A percentile compares a stretch with the other conserved stretches of the same genome.
Evolutionary conservation across 2,329 filamentous ascomycete species (phyloP).

Genomic region (Cladosporium cucumerinum): DNA sequence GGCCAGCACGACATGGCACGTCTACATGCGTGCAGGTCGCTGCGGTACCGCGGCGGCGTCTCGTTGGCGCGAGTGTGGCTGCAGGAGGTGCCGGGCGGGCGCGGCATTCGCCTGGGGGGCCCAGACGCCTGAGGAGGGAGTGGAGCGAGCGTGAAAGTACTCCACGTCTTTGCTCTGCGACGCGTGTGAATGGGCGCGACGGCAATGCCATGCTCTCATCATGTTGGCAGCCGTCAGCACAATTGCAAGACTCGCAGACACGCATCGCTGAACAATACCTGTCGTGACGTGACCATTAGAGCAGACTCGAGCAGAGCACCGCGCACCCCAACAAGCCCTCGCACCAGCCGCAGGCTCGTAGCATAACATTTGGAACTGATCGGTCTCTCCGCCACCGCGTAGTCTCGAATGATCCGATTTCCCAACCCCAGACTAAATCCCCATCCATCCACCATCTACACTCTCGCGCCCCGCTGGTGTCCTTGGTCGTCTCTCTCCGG

Average conservation of each 20-base stretch:
- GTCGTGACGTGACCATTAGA: neutral
- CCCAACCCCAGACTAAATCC: slow-evolving; percentile 10
- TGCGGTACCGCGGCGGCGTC: neutral
- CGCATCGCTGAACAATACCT: neutral
- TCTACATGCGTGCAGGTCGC: neutral
- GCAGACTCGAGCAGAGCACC: neutral
- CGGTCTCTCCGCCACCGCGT: slow-evolving; percentile 12
- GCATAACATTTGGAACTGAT: slow-evolving; percentile 4
- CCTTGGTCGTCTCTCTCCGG: slow-evolving; percentile 1
- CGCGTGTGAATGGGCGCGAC: slow-evolving; percentile 8
- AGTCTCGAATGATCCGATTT: neutral
- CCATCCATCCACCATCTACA: slow-evolving; percentile 10
- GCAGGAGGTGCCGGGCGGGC: slow-evolving; percentile 1
- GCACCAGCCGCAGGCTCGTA: neutral
- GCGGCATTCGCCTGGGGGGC: neutral
- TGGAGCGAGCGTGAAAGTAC: neutral
- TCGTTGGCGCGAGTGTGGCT: neutral
- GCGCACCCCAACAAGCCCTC: neutral
- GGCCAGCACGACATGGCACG: neutral
- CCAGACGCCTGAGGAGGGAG: neutral
- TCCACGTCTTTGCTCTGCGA: neutral
- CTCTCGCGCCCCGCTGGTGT: neutral
- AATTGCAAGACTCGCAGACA: neutral
- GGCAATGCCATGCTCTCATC: neutral
- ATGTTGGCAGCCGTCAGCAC: slow-evolving; percentile 1